A percentile compares a stretch with the other conserved stretches of the same genome.
Conservation (phyloP, 805 yeast species). For the Starmerella etchellsii region DNA sequence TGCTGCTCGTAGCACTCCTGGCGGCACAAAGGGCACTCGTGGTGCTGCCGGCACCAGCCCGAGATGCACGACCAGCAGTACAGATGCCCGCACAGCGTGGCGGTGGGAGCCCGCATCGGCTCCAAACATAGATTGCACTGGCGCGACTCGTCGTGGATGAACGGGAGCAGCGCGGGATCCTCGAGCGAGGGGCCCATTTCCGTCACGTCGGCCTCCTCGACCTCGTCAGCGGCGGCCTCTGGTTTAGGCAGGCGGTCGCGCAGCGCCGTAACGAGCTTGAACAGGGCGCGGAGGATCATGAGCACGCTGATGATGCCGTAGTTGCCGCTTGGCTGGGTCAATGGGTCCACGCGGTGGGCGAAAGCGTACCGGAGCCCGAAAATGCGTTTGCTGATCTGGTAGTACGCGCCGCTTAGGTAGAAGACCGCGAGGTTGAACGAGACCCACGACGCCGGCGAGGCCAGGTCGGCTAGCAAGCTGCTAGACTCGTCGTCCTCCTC, state of each 20-base stretch:
- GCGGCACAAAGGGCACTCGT: constrained; percentile 87
- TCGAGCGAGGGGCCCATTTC: constrained; percentile 37
- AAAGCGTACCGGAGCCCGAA: constrained; percentile 65
- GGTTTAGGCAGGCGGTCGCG: neutral
- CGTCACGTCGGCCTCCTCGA: constrained; percentile 3
- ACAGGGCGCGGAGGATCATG: constrained; percentile 24
- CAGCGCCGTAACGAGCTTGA: constrained; percentile 12
- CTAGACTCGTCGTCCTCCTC: constrained; percentile 2
- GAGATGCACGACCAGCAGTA: constrained; percentile 87
- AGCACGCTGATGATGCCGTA: constrained; percentile 59
- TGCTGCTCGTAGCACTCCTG: constrained; percentile 52
- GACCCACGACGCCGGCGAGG: constrained; percentile 31
- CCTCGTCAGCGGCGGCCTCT: constrained; percentile 3
- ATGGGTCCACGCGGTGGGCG: constrained; percentile 26
- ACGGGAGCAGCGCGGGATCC: constrained; percentile 46
- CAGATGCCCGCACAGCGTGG: constrained; percentile 82
- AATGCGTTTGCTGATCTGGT: constrained; percentile 60
- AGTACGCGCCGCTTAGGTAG: constrained; percentile 72
- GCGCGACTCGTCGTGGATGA: constrained; percentile 56
- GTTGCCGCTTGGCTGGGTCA: constrained; percentile 27
- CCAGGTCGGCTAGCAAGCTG: constrained; percentile 8
- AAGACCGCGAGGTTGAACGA: constrained; percentile 70
- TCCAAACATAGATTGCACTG: constrained; percentile 76
- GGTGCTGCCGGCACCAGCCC: constrained; percentile 78
- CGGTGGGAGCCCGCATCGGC: constrained; percentile 66